A percentile compares a stretch with the other conserved stretches of the same genome.
phyloP scores from a whole-genome alignment of 306 rosid species.

The Begonia masoniana region DNA sequence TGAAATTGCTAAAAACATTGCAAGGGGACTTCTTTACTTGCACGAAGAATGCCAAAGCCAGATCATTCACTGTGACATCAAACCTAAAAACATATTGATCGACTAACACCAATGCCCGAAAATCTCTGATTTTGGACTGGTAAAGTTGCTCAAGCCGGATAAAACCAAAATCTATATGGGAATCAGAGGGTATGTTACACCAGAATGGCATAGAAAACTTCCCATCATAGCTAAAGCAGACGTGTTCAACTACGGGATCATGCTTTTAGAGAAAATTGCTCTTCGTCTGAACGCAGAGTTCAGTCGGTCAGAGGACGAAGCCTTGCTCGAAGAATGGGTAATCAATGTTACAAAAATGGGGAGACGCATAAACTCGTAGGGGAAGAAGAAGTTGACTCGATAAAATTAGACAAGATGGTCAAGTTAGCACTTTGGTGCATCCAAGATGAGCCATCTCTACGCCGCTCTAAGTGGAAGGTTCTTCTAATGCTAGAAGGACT shows the following conservation, averaged over 20 bases:
- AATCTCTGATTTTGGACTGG: constrained; percentile 16
- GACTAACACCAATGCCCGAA: constrained; percentile 10
- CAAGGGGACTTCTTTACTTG: constrained; percentile 16
- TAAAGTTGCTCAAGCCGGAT: constrained; percentile 16
- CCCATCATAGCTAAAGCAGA: constrained; percentile 15
- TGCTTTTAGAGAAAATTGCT: constrained; percentile 16
- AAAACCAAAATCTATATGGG: constrained; percentile 16
- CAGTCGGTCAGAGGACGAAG: constrained; percentile 10
- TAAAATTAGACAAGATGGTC: constrained; percentile 9
- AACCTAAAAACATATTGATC: constrained; percentile 24
- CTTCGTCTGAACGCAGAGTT: constrained; percentile 8
- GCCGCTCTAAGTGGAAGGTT: constrained; percentile 8
- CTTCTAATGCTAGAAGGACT: constrained; percentile 1
- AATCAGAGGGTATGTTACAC: constrained; percentile 23
- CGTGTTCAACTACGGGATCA: constrained; percentile 21
- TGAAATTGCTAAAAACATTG: constrained; percentile 10
- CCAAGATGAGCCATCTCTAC: constrained; percentile 14
- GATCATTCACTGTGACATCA: constrained; percentile 22
- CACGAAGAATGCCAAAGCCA: constrained; percentile 16
- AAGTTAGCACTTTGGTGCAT: constrained; percentile 22
- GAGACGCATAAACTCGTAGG: constrained; percentile 1
- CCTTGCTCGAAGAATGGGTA: constrained; percentile 14
- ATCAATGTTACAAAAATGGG: constrained; percentile 6
- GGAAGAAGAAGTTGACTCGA: constrained; percentile 5
- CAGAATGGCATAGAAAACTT: constrained; percentile 15